A percentile compares a stretch with the other conserved stretches of the same genome.
Evolutionary conservation across 2,329 filamentous ascomycete genomes (phyloP).

Genomic region (Alternaria angustiovoidea): DNA sequence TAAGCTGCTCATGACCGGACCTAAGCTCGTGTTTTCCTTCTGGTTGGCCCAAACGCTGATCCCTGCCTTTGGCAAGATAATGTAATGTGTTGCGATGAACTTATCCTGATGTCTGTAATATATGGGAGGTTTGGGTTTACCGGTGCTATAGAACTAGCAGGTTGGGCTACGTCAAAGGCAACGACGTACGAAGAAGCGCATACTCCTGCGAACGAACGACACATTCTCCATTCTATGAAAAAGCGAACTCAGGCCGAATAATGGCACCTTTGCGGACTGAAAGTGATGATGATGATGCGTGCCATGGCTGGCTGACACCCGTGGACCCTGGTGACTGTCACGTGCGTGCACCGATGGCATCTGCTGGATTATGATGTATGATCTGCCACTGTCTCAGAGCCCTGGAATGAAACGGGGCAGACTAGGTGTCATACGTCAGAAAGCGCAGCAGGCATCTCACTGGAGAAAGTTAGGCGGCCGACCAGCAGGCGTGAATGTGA

Average conservation of each 20-base stretch:
- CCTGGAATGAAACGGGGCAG: not conserved
- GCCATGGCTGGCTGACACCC: constrained; percentile 2
- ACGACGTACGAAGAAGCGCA: constrained; percentile 20
- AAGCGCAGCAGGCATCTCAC: constrained; percentile 7
- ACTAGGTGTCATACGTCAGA: constrained; percentile 22
- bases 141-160: constrained; percentile 25
- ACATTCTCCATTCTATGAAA: constrained; percentile 36
- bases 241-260: not conserved
- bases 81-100: constrained; percentile 52
- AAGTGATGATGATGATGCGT: constrained; percentile 1
- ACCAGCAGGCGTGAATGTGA: constrained; percentile 27
- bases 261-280: not conserved
- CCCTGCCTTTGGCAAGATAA: constrained; percentile 80
- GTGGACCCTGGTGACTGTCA: constrained; percentile 12
- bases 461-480: constrained; percentile 26
- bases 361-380: not conserved
- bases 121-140: constrained; percentile 31
- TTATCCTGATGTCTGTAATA: constrained; percentile 37
- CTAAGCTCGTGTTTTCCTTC: constrained; percentile 99
- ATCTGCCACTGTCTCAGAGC: not conserved
- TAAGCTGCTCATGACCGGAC: constrained; percentile 98
- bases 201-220: constrained; percentile 24
- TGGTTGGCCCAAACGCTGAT: constrained; percentile 99
- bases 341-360: constrained; percentile 9
- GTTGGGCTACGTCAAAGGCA: constrained; percentile 26